These are phyloP conservation scores for Torulaspora delbrueckii DNA, from an alignment of 805 yeast genomes.

Conservation along the genomic window DNA sequence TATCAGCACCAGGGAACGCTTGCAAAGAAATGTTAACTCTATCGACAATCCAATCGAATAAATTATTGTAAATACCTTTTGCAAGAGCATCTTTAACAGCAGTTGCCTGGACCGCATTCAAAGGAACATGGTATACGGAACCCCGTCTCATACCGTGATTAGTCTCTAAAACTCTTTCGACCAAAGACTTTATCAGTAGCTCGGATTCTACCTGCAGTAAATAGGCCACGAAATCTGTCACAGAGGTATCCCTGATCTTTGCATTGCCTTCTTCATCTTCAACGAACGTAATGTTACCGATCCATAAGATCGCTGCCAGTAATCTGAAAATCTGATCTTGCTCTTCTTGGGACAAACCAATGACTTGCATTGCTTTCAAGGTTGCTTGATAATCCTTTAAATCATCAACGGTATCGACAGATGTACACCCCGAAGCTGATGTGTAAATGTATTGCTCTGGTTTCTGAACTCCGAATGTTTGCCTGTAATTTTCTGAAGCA, in stretches of 20 bases:
- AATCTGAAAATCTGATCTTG: conserved; percentile 87
- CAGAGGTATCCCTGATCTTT: conserved; percentile 73
- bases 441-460: conserved; percentile 94
- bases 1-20: conserved; percentile 45
- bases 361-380: conserved; percentile 75
- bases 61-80: conserved; percentile 84
- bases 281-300: conserved; percentile 82
- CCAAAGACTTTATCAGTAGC: conserved; percentile 59
- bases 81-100: conserved; percentile 95
- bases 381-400: conserved; percentile 74
- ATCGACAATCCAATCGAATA: conserved; percentile 94
- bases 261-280: conserved; percentile 89
- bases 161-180: conserved; percentile 84
- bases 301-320: conserved; percentile 84
- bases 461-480: conserved; percentile 79
- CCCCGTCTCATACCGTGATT: conserved; percentile 86
- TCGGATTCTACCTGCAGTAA: conserved; percentile 73
- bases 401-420: conserved; percentile 87
- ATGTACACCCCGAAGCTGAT: conserved; percentile 74
- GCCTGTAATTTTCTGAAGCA: conserved; percentile 79
- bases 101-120: conserved; percentile 85
- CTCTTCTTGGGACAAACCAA: conserved; percentile 76
- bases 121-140: conserved; percentile 89
- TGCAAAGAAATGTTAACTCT: conserved; percentile 80
- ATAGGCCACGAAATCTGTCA: conserved; percentile 93